Evolutionary conservation across 164 flowering plant genomes (phyloP).

Genomic region (Vitis riparia): DNA sequence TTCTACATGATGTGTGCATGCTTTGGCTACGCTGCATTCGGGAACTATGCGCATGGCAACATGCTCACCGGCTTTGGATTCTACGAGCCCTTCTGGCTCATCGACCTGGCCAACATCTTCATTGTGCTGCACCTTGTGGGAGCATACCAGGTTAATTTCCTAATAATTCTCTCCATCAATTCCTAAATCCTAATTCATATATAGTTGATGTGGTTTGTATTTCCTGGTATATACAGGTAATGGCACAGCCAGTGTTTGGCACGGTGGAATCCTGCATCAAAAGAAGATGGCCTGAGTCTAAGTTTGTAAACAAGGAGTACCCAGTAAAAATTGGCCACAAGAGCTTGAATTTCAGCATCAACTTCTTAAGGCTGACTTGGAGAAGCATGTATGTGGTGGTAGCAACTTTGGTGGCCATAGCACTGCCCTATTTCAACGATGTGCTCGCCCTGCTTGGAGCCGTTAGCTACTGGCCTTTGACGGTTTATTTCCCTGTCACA

Average conservation of each 20-base stretch:
- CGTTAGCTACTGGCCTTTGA: constrained; percentile 42
- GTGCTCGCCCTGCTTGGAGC: constrained; percentile 49
- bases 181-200: too few relatives aligned
- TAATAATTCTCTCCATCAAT: background rate
- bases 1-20: constrained; percentile 67
- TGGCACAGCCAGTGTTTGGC: too few relatives aligned
- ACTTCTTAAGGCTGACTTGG: constrained; percentile 33
- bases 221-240: too few relatives aligned
- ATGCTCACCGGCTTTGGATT: constrained; percentile 62
- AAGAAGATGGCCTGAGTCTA: constrained; percentile 25
- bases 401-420: constrained; percentile 31
- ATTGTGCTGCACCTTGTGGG: constrained; percentile 66
- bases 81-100: constrained; percentile 63
- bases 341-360: constrained; percentile 4
- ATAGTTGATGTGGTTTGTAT: background rate
- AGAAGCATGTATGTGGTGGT: constrained; percentile 34
- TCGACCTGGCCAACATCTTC: constrained; percentile 55
- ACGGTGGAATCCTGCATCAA: too few relatives aligned
- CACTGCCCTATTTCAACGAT: constrained; percentile 47
- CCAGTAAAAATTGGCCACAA: background rate
- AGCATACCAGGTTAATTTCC: constrained; percentile 44
- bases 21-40: constrained; percentile 80
- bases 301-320: constrained; percentile 16
- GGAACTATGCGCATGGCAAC: constrained; percentile 66
- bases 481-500: constrained; percentile 37